Evolutionary conservation across 345 rosid genomes (phyloP).

Genomic region (Iberis pinnata): DNA sequence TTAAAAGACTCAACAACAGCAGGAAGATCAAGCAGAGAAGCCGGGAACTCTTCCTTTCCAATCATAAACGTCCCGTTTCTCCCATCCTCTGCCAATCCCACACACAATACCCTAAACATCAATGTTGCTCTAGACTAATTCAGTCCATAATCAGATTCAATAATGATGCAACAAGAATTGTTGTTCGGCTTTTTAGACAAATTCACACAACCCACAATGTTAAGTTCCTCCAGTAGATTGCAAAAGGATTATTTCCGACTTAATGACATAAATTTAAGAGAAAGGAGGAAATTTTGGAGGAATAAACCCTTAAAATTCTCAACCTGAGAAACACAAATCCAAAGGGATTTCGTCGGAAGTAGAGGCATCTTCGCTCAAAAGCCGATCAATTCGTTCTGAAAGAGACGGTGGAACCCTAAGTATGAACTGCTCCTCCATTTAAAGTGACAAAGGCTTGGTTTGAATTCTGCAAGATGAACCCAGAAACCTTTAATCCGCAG

Average conservation of each 20-base stretch:
- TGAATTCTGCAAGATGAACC: neutral
- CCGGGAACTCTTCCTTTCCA: constrained; percentile 66
- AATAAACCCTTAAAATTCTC: neutral
- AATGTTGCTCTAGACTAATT: neutral
- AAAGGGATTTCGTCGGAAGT: constrained; percentile 26
- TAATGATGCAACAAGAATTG: no score
- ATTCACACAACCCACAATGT: neutral
- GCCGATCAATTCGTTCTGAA: constrained; percentile 69
- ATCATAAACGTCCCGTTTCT: constrained; percentile 73
- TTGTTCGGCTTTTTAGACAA: no score
- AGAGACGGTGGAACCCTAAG: constrained; percentile 89
- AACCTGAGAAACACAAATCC: constrained; percentile 86
- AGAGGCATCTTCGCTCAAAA: constrained; percentile 45
- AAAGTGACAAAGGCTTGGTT: no score
- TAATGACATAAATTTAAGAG: neutral
- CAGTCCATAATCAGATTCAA: constrained; percentile 2
- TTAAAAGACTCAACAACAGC: constrained; percentile 87
- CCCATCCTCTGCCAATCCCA: constrained; percentile 61
- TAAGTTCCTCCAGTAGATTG: neutral
- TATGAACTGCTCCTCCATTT: constrained; percentile 95
- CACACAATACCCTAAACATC: neutral
- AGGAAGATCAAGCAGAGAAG: constrained; percentile 84
- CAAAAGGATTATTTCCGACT: neutral
- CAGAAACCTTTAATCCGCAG: no score
- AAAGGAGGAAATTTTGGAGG: neutral